Evolutionary conservation across 2,329 filamentous ascomycete species (phyloP), one percentile per base, ranked within the genome.

Genomic region (Diplodia mutila): DNA sequence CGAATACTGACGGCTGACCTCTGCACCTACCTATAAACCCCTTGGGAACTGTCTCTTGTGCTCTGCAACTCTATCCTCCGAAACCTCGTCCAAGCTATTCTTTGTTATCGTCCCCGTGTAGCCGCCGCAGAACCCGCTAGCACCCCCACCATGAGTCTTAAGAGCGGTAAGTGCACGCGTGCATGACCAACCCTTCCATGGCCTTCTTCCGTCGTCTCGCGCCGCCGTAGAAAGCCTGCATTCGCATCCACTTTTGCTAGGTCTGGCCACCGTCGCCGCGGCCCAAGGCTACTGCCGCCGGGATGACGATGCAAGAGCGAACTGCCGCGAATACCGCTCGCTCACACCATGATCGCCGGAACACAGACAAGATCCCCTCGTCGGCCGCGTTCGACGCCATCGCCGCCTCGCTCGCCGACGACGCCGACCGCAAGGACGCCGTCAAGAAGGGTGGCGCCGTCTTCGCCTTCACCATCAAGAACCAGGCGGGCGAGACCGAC

Each of bases 391-490:
- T 99, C 81, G 95, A 99, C 78, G 86, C 85, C 76, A 97, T 99
- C 85, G 88, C 91, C 80, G 77, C 82, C 65, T 87, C 89, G 64
- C 89, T 99, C 71, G 81, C 85, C 75, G 80, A 85, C 75, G 88
- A 86, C 79, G 86, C 87, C 71, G 91, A 93, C 75, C 89, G 90
- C 82, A 91, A 96, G 83, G 90, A 93, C 72, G 94, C 94, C 73
- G 90, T 98, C 80, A 94, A 96, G 82, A 89, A 93, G 78, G 94
- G 89, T 77, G 90, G 90, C 75, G 93, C 91, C 69, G 85, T 98
- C 79, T 97, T 97, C 80, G 90, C 90, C 69, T 98, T 99, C 83
- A 93, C 88, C 66, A 85, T 99, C 72, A 98, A 97, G 86, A 99
- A 99, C 86, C 81, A 84, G 68, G 85, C 85, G 27, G 93, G 92